These are phyloP conservation scores for Hypoxylon perforatum DNA, from an alignment of 495 filamentous ascomycete species.

Conservation along the genomic window DNA sequence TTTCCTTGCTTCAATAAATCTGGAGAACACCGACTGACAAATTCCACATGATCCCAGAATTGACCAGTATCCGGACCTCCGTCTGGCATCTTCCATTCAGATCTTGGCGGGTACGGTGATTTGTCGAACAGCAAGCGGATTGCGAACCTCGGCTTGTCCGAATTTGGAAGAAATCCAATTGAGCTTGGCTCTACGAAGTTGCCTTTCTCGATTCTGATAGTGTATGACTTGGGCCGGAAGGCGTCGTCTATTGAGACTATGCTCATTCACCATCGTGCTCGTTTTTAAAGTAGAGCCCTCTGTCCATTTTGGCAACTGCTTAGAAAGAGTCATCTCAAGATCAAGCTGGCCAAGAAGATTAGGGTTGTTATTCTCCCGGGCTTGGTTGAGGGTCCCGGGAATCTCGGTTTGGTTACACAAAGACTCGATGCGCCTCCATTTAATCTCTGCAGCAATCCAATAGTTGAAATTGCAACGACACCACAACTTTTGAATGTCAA, in stretches of 20 bases:
- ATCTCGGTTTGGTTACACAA: constrained; percentile 3
- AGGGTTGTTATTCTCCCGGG: constrained; percentile 21
- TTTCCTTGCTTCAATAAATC: constrained; percentile 18
- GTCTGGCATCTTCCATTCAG: constrained; percentile 41
- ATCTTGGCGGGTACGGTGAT: constrained; percentile 45
- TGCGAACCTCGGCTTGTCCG: constrained; percentile 27
- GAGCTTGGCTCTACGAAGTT: constrained; percentile 40
- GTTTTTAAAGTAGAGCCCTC: constrained; percentile 14
- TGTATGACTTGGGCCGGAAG: constrained; percentile 43
- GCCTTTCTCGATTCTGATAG: constrained; percentile 44
- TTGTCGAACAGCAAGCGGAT: constrained; percentile 46
- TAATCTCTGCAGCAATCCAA: constrained; percentile 40
- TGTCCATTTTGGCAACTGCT: constrained; percentile 24
- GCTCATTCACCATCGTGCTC: constrained; percentile 31
- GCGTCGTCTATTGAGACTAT: constrained; percentile 41
- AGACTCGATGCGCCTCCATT: constrained; percentile 40
- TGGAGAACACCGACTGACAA: constrained; percentile 31
- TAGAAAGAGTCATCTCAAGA: constrained; percentile 44
- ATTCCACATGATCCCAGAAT: constrained; percentile 44
- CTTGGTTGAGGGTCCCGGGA: constrained; percentile 12
- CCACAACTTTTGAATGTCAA: constrained; percentile 38
- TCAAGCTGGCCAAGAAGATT: constrained; percentile 43
- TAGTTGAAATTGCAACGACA: constrained; percentile 39
- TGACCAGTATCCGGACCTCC: constrained; percentile 34
- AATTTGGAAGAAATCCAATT: constrained; percentile 2